phyloP scores from a whole-genome alignment of 441 rosid genomes.

The Isatis lusitanica region DNA sequence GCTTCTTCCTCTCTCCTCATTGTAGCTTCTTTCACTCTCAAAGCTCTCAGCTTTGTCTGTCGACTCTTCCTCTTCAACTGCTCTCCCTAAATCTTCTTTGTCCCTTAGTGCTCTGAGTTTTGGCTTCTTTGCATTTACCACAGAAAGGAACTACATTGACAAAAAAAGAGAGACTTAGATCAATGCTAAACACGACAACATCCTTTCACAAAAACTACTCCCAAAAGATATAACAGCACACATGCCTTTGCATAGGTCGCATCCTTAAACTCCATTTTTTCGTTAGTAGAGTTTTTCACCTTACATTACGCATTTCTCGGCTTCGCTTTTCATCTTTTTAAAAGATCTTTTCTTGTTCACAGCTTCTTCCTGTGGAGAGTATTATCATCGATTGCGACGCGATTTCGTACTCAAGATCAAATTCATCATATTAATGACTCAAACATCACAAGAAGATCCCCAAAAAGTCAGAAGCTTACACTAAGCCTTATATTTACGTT shows the following conservation, averaged over 20 bases:
- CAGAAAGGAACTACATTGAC: conserved; percentile 55
- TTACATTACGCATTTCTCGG: conserved; percentile 78
- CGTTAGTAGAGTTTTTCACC: conserved; percentile 56
- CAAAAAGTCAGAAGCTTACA: conserved; percentile 34
- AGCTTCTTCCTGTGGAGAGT: conserved; percentile 95
- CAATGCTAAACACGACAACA: not conserved
- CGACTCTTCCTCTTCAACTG: conserved; percentile 51
- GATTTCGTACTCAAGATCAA: too few species aligned
- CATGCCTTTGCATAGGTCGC: conserved; percentile 74
- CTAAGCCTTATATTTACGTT: conserved; percentile 59
- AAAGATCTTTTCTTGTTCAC: conserved; percentile 60
- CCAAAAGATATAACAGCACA: not conserved
- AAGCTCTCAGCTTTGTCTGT: conserved; percentile 65
- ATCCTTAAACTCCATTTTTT: conserved; percentile 68
- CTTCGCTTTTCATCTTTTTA: conserved; percentile 68
- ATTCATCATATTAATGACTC: too few species aligned
- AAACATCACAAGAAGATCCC: not conserved
- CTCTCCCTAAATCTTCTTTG: conserved; percentile 44
- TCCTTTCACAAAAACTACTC: not conserved
- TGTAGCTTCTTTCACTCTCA: conserved; percentile 51
- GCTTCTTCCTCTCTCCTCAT: conserved; percentile 47
- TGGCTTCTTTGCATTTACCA: conserved; percentile 77
- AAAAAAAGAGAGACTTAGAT: not conserved
- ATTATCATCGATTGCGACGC: too few species aligned
- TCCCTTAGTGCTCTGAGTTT: conserved; percentile 82